These are phyloP conservation scores for Auricularia sp. DNA, from an alignment of 768 basidiomycete species.

Conservation along the genomic window DNA sequence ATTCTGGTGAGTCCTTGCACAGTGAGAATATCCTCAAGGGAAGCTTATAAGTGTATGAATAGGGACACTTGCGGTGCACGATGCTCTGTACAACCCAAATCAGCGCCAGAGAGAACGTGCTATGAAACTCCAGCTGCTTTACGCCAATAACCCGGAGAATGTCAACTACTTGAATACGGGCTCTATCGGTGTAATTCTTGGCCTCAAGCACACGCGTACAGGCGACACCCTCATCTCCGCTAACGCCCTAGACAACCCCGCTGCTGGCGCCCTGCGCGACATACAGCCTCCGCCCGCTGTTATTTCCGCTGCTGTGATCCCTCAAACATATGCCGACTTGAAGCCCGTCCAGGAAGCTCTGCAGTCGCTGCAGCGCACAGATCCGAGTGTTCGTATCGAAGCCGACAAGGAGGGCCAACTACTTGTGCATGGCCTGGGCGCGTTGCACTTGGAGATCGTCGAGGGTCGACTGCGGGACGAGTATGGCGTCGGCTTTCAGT, in stretches of 20 bases:
- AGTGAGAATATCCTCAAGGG: not conserved
- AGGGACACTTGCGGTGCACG: conserved; percentile 65
- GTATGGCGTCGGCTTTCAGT: conserved; percentile 68
- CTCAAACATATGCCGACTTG: conserved; percentile 69
- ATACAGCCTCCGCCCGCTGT: conserved; percentile 75
- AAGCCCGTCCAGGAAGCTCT: conserved; percentile 71
- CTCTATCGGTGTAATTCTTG: conserved; percentile 75
- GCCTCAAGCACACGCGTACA: conserved; percentile 74
- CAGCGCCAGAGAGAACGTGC: conserved; percentile 62
- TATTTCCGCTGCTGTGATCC: conserved; percentile 75
- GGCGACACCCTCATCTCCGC: conserved; percentile 72
- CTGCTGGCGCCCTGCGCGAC: conserved; percentile 33
- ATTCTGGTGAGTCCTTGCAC: conserved; percentile 56
- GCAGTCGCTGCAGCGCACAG: conserved; percentile 64
- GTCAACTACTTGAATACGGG: conserved; percentile 75
- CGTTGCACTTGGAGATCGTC: conserved; percentile 82
- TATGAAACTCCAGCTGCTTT: conserved; percentile 66
- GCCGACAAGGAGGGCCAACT: conserved; percentile 67
- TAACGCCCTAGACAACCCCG: conserved; percentile 22
- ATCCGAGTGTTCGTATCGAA: conserved; percentile 79
- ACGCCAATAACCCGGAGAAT: conserved; percentile 66
- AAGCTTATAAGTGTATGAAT: conserved; percentile 3
- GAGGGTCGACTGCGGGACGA: conserved; percentile 73
- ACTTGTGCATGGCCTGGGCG: conserved; percentile 74
- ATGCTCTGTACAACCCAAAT: conserved; percentile 50